A percentile compares a stretch with the other conserved stretches of the same genome.
Evolutionary conservation across 2,329 filamentous ascomycete species (phyloP).

Genomic region (Aureobasidium subglaciale): DNA sequence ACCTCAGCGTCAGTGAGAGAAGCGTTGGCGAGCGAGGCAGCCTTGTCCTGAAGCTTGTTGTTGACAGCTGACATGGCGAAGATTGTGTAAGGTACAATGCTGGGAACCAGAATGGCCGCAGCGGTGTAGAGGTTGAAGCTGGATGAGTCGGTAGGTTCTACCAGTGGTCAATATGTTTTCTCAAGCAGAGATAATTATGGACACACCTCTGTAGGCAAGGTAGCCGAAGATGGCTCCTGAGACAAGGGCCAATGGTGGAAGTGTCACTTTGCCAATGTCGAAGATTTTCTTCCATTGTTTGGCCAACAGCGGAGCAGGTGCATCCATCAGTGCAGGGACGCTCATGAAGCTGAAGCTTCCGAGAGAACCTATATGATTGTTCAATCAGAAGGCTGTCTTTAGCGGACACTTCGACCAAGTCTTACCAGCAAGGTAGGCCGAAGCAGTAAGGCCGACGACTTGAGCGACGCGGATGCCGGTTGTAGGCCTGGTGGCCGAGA

Average conservation of each 20-base stretch:
- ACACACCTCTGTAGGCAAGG: conserved; percentile 38
- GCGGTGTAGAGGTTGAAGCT: conserved; percentile 39
- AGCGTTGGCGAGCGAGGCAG: conserved; percentile 32
- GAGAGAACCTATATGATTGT: neutral
- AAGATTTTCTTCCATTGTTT: conserved; percentile 47
- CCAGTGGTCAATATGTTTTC: neutral
- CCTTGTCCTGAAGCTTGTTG: conserved; percentile 40
- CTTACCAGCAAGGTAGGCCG: conserved; percentile 40
- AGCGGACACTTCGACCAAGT: neutral
- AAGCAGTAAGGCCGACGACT: conserved; percentile 45
- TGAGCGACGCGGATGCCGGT: conserved; percentile 40
- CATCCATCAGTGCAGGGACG: conserved; percentile 49
- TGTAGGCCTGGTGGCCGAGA: conserved; percentile 8
- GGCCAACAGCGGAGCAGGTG: conserved; percentile 49
- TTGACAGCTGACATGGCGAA: conserved; percentile 43
- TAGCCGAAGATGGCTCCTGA: conserved; percentile 39
- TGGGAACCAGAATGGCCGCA: conserved; percentile 40
- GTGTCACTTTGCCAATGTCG: conserved; percentile 33
- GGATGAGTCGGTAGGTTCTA: conserved; percentile 25
- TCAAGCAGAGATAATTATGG: neutral
- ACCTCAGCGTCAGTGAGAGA: conserved; percentile 32
- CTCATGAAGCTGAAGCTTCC: conserved; percentile 7
- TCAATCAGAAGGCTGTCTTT: neutral
- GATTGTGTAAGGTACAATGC: conserved; percentile 48
- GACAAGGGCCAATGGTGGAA: conserved; percentile 35